A percentile compares a stretch with the other conserved stretches of the same genome.
These are phyloP conservation scores for Geotrichum europaeum DNA, from an alignment of 1,139 yeast species.

Conservation along the genomic window DNA sequence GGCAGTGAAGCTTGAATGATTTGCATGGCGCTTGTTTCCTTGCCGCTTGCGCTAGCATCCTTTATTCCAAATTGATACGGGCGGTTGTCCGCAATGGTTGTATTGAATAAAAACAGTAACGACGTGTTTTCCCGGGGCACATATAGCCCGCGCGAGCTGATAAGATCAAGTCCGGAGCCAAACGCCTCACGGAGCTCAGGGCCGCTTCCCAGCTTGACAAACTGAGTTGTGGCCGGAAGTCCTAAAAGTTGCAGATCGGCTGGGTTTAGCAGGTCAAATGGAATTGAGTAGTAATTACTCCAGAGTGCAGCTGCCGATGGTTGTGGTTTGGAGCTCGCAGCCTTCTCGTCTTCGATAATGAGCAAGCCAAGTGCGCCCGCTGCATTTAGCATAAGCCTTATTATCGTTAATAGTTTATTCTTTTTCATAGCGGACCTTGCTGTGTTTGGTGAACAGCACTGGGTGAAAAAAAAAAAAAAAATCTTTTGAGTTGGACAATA, in stretches of 20 bases:
- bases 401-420: neutral
- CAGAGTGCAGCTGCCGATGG: conserved; percentile 12
- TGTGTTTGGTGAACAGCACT: neutral
- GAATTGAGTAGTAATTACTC: conserved; percentile 22
- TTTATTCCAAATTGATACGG: neutral
- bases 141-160: conserved; percentile 18
- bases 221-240: conserved; percentile 13
- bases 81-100: conserved; percentile 12
- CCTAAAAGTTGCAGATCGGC: conserved; percentile 21
- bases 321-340: neutral
- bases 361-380: neutral
- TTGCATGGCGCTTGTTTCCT: conserved; percentile 10
- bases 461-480: neutral
- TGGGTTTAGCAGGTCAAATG: conserved; percentile 23
- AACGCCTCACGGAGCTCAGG: conserved; percentile 17
- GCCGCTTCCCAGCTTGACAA: conserved; percentile 9
- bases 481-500: neutral
- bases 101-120: conserved; percentile 26
- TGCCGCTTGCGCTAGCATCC: neutral
- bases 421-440: neutral
- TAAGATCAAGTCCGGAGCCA: conserved; percentile 20
- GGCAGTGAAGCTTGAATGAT: conserved; percentile 26
- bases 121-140: conserved; percentile 25
- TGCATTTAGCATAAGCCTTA: neutral
- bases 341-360: neutral